Conservation (phyloP, 371 early-diverging fungal genomes). For the Gilbertella persicaria region DNA sequence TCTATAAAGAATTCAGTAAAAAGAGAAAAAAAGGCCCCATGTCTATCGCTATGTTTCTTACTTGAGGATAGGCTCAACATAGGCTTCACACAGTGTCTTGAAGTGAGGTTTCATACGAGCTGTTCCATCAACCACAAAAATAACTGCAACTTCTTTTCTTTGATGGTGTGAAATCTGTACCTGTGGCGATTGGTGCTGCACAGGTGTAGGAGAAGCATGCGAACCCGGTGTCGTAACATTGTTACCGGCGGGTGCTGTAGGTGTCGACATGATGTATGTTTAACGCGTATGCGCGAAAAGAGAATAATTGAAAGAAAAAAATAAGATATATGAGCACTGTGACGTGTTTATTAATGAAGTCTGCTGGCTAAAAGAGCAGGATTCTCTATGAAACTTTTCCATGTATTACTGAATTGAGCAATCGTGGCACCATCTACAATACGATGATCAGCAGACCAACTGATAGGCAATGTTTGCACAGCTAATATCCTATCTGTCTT, state of each 20-base stretch:
- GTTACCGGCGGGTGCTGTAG: constrained; percentile 7
- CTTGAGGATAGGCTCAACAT: constrained; percentile 63
- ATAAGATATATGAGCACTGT: neutral
- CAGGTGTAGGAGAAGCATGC: constrained; percentile 47
- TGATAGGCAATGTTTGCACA: constrained; percentile 70
- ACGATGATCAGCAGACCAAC: constrained; percentile 96
- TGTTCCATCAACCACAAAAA: constrained; percentile 63
- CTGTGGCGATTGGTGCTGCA: constrained; percentile 90
- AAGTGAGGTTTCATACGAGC: constrained; percentile 60
- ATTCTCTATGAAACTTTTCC: constrained; percentile 85
- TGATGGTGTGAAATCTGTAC: constrained; percentile 38
- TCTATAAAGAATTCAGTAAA: constrained; percentile 24
- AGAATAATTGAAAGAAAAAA: neutral
- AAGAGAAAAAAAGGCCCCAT: constrained; percentile 1
- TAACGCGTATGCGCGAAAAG: no score
- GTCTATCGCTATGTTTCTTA: constrained; percentile 18
- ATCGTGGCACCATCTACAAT: constrained; percentile 95
- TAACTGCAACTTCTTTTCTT: constrained; percentile 58
- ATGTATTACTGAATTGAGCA: constrained; percentile 82
- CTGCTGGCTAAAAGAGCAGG: constrained; percentile 58
- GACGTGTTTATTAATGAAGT: constrained; percentile 31
- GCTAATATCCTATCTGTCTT: constrained; percentile 64
- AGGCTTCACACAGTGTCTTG: constrained; percentile 49
- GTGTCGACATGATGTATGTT: constrained; percentile 24
- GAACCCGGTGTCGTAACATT: constrained; percentile 42